Evolutionary conservation across 129 eudicot species (phyloP).

Genomic region (Tanacetum coccineum): DNA sequence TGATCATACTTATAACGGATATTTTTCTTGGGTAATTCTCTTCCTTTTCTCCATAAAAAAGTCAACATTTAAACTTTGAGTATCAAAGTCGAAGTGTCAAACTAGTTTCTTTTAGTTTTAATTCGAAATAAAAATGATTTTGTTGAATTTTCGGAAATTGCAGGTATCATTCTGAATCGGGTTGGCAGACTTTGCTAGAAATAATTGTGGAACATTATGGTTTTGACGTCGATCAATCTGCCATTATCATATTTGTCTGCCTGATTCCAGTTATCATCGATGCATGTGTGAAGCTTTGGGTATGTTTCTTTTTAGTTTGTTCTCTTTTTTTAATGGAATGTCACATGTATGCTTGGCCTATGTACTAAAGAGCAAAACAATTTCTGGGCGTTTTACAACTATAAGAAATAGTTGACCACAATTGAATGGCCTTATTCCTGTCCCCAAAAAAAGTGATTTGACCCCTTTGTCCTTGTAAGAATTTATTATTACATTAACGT

Average conservation of each 20-base stretch:
- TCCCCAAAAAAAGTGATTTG: not conserved
- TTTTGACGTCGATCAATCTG: constrained; percentile 75
- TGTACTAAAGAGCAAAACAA: not conserved
- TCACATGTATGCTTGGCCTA: not conserved
- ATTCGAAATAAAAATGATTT: not conserved
- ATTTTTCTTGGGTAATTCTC: constrained; percentile 81
- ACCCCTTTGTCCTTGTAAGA: not conserved
- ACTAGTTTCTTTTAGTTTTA: constrained; percentile 1
- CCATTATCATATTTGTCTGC: constrained; percentile 72
- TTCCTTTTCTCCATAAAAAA: constrained; percentile 10
- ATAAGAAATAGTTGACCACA: not conserved
- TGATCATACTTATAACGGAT: constrained; percentile 77
- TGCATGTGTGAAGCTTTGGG: constrained; percentile 98
- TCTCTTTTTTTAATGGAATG: not conserved
- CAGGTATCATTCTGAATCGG: constrained; percentile 97
- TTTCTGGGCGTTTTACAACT: not conserved
- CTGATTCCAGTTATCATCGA: constrained; percentile 76
- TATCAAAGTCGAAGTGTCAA: not conserved
- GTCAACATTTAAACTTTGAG: constrained; percentile 6
- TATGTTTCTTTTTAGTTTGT: constrained; percentile 35
- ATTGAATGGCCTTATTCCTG: not conserved
- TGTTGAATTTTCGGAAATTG: constrained; percentile 23
- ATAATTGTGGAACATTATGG: constrained; percentile 87
- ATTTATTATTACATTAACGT: not conserved
- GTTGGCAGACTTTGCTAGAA: constrained; percentile 90